Percentiles rank a stretch among this genome's conserved stretches.
These are phyloP conservation scores for Penicillium cataractarum DNA, from an alignment of 495 filamentous ascomycete species.

Conservation along the genomic window DNA sequence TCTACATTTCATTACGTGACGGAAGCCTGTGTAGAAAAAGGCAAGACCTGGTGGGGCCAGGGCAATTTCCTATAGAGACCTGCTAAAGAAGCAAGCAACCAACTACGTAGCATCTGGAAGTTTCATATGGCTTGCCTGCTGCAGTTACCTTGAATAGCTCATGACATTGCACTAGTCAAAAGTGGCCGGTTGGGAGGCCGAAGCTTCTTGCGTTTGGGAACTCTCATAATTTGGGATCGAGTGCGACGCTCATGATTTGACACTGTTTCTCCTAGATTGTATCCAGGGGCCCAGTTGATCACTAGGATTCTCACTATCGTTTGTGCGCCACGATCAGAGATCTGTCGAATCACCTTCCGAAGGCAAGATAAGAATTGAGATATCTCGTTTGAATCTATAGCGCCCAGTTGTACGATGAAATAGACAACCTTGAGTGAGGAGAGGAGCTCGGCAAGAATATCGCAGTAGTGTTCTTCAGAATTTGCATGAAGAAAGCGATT, in stretches of 20 bases:
- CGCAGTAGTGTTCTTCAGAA: not conserved
- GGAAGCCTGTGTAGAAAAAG: no score
- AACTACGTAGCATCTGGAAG: no score
- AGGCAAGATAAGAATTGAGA: not conserved
- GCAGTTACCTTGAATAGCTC: not conserved
- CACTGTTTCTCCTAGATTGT: not conserved
- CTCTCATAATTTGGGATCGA: not conserved
- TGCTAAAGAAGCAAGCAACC: no score
- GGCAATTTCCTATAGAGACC: no score
- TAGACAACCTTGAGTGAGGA: not conserved
- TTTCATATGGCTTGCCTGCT: no score
- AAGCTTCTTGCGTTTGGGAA: not conserved
- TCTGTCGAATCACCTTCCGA: not conserved
- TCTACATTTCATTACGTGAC: no score
- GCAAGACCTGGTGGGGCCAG: no score
- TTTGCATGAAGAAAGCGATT: not conserved
- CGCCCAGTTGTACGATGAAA: not conserved
- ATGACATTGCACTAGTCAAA: not conserved
- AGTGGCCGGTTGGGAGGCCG: not conserved
- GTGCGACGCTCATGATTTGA: not conserved
- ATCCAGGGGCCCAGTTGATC: not conserved
- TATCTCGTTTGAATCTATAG: not conserved
- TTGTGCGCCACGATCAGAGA: not conserved
- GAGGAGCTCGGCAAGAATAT: not conserved
- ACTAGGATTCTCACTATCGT: not conserved